Evolutionary conservation across 2,329 filamentous ascomycete genomes (phyloP).

Genomic region (Geosmithia putterillii): DNA sequence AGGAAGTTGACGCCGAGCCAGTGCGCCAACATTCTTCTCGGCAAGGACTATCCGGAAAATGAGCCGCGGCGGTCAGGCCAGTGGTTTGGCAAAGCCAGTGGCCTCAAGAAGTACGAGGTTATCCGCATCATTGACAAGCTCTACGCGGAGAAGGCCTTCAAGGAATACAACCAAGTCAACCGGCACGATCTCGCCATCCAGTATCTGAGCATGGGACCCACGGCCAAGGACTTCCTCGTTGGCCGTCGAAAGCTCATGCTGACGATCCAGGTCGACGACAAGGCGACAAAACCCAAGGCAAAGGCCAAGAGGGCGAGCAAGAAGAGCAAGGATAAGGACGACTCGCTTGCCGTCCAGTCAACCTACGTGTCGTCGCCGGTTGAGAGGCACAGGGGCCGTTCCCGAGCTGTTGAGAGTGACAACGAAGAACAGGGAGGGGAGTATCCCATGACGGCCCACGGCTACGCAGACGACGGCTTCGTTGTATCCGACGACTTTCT

Average conservation of each 20-base stretch:
- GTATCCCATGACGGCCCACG: conserved; percentile 27
- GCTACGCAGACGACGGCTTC: conserved; percentile 38
- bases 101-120: conserved; percentile 61
- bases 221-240: conserved; percentile 27
- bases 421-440: conserved; percentile 14
- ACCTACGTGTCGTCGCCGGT: conserved; percentile 42
- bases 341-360: conserved; percentile 27
- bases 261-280: conserved; percentile 24
- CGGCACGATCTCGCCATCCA: conserved; percentile 55
- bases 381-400: conserved; percentile 14
- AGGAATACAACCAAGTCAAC: conserved; percentile 48
- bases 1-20: conserved; percentile 59
- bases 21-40: conserved; percentile 75
- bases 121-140: conserved; percentile 76
- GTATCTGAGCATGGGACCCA: conserved; percentile 47
- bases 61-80: conserved; percentile 39
- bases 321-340: conserved; percentile 21
- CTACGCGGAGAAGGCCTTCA: conserved; percentile 59
- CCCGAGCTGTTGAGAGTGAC: conserved; percentile 12
- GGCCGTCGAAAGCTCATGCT: conserved; percentile 33
- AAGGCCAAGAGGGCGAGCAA: conserved; percentile 17
- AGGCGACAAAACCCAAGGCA: conserved; percentile 14
- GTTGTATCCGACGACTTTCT: conserved; percentile 27
- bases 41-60: conserved; percentile 49
- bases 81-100: conserved; percentile 56